Evolutionary conservation across 2,329 filamentous ascomycete genomes (phyloP), one percentile per base, ranked within the genome.

Genomic region (Ceratocystis cacaofunesta): DNA sequence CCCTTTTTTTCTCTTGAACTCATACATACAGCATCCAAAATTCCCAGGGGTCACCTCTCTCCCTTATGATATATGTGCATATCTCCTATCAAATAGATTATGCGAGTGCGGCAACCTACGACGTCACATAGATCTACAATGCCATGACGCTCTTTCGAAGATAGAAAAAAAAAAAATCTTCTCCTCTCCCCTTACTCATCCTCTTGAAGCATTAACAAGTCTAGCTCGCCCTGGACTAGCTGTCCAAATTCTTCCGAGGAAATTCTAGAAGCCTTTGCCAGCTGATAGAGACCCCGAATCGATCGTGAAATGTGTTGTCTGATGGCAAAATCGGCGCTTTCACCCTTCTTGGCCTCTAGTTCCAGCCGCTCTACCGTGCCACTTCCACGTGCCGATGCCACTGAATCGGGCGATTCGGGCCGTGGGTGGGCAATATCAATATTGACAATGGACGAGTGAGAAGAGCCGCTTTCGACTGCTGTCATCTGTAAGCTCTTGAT

Each of bases 301-400:
- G 85, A 88, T 7, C 87, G 85, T 44, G 85, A 86, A 57, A 94
- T 85, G 74, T 92, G 89, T 74, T 91, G 86, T 74, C 88, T 88
- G 65, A 94, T 83, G 15, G 85, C 88, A 65, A 87, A 82, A 74
- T 91, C 87, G 65, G 79, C 83, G 70, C 85, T 82, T 67, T 85
- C 83, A 69, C 81, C 80, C 68, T 78, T 78, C 48, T 77, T 79
- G 1, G 82, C 82, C 17, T 76, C 77, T 61, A 80, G 79, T 69
- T 86, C 83, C 32, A 85, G 78, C 70, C 79, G 83, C 67, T 86
- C 86, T 2, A 90, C 80, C 5, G 84, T 78, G 63, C 78, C 73
- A 15, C 78, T 82, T 71, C 76, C 80, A 76, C 77, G 79, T 69
- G 82, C 81, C 69, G 82, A 81, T 62, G 83, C 78, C 71, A 81